Percentiles rank a stretch among this genome's conserved stretches.
Evolutionary conservation across 768 basidiomycete species (phyloP).

Genomic region (Lactarius hengduanensis): DNA sequence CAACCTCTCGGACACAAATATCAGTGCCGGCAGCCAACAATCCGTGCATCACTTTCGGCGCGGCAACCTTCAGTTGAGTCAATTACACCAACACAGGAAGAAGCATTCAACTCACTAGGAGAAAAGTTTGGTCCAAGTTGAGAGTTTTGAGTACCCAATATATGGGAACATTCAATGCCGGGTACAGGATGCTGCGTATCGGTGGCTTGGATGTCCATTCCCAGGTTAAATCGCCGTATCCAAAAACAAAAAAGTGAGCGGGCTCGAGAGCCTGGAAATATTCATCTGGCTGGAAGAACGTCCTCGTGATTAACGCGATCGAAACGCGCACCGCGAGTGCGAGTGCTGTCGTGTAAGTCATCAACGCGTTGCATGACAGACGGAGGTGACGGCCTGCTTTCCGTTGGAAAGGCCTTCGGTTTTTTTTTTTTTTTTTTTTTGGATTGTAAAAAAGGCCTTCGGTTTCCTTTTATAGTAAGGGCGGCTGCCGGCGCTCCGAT

Average conservation of each 20-base stretch:
- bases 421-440: too few relatives aligned
- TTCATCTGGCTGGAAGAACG: conserved; percentile 97
- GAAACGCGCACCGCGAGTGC: conserved; percentile 53
- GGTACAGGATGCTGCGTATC: conserved; percentile 80
- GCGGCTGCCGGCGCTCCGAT: too few relatives aligned
- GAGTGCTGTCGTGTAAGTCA: conserved; percentile 29
- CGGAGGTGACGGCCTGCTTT: background rate
- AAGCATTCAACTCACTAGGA: conserved; percentile 57
- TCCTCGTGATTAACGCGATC: conserved; percentile 68
- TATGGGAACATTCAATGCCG: conserved; percentile 73
- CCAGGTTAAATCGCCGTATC: conserved; percentile 93
- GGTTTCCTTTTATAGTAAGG: background rate
- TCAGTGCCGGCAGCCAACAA: conserved; percentile 78
- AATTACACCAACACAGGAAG: background rate
- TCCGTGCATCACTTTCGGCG: conserved; percentile 78
- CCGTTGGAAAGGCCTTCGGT: too few relatives aligned
- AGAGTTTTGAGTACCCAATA: conserved; percentile 67
- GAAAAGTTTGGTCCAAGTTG: conserved; percentile 50
- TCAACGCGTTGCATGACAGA: background rate
- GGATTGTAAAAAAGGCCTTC: too few relatives aligned
- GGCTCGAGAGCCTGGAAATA: conserved; percentile 94
- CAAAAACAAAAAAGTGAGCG: conserved; percentile 85
- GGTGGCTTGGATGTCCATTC: conserved; percentile 79
- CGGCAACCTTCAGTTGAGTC: conserved; percentile 50
- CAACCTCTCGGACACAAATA: conserved; percentile 63